phyloP scores from a whole-genome alignment of 441 rosid genomes.

The Macaranga tanarius region DNA sequence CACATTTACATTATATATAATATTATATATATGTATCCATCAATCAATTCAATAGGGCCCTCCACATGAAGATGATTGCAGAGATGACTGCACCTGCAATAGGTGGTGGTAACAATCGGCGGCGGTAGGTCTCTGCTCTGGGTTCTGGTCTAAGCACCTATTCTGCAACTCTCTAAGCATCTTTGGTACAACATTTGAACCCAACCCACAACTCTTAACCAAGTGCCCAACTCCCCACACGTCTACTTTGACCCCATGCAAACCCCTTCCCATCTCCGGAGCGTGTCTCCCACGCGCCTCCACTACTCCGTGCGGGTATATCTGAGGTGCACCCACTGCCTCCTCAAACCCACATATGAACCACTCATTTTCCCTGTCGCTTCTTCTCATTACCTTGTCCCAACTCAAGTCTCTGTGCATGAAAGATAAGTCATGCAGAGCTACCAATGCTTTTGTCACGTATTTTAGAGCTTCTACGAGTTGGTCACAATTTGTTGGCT shows the following conservation, averaged over 20 bases:
- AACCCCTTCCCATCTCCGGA: constrained; percentile 87
- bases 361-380: constrained; percentile 64
- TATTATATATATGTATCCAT: background rate
- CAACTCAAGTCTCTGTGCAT: constrained; percentile 91
- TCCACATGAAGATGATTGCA: constrained; percentile 41
- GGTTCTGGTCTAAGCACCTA: constrained; percentile 82
- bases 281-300: constrained; percentile 66
- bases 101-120: constrained; percentile 96
- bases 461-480: constrained; percentile 79
- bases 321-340: constrained; percentile 76
- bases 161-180: constrained; percentile 77
- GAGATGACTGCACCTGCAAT: constrained; percentile 78
- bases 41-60: constrained; percentile 41
- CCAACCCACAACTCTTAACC: constrained; percentile 74
- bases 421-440: constrained; percentile 85
- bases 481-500: constrained; percentile 62
- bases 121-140: constrained; percentile 88
- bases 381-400: constrained; percentile 70
- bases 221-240: constrained; percentile 90
- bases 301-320: constrained; percentile 50
- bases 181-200: constrained; percentile 48
- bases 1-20: background rate
- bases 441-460: constrained; percentile 85
- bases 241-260: constrained; percentile 93
- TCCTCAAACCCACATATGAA: constrained; percentile 74